Evolutionary conservation across 192 early-diverging fungal species (phyloP), one percentile per base, ranked within the genome.

Genomic region (Gryganskiella cystojenkinii): DNA sequence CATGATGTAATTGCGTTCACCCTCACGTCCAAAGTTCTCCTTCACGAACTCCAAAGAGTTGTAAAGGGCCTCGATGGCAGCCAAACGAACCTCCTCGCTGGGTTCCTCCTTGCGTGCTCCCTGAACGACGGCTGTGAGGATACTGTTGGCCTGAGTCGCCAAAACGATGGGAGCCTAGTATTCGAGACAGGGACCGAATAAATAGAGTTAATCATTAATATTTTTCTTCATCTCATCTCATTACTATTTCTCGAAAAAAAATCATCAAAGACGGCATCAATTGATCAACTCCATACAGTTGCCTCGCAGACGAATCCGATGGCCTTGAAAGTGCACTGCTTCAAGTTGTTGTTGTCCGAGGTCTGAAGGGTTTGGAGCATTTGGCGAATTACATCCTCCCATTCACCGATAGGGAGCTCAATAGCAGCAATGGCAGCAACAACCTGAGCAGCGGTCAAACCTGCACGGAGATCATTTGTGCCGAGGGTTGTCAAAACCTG

Each of bases 1-100:
- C 98, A 99, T 99, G 52, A 99, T 96, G 58, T 94, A 95, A 81
- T 99, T 99, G 61, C 98, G 90, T 81, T 99, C 97, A 59, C 88
- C 90, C 84, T 96, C 95, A 50, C 91, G 83, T 54, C 95, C 92
- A 86, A 99, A 99, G 84, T 99, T 98, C 31, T 86, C 89, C 68
- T 93, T 84, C 44, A 98, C 92, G 84, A 99, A 99, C 85, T 94
- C 95, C 52, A 99, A 87, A 46, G 96, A 95, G 82, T 99, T 99
- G 84, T 89, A 91, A 51, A 99, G 85, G 6, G 98, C 96, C 47
- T 87, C 88, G 64, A 99, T 83, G 37, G 97, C 97, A 13, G 95
- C 93, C 33, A 91, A 82, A 47, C 96, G 90, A 30, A 99, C 95
- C 40, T 95, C 92, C 57, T 93, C 87, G 69, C 91, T 92, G 42